Base-by-base conservation (phyloP, 176 grass and related monocot species). In the Hsuehochloa calcarea region DNA sequence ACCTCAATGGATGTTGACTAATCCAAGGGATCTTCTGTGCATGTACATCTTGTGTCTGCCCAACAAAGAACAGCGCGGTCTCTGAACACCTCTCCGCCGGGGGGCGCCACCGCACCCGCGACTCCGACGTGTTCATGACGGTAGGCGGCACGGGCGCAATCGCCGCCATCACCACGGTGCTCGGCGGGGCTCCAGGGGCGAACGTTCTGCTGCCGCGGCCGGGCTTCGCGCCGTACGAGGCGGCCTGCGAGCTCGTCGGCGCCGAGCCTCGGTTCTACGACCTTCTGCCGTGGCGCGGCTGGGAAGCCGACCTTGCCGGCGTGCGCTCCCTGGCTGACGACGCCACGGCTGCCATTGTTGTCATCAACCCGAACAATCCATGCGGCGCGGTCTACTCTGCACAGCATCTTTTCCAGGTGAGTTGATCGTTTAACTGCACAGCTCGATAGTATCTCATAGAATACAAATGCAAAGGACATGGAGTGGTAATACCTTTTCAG, bases 311-410 rank as follows among this genome's bases (percentile, higher is more conserved):
- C 70, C 88, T 96, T 16, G 63, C 86, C 41, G 59, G 82, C 10
- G 31, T 99, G 16, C 74, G 81, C 17, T 10, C 83, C 4, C 23
- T 92, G 62, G 84, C 84, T 4, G 88, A 94, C 2, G 5, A 65
- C 12, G 67, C 84, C 54, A 99, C 96, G 0, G 84, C 86, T 1
- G 96, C 89, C 10, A 51, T 99, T 47, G 96, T 99, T 1, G 64
- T 99, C 90, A 99, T 99, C 81, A 99, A 90, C 68, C 96, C 93
- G 4, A 99, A 99, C 78, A 99, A 99, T 23, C 96, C 93, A 0
- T 99, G 96, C 0, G 96, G 93, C 3, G 84, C 79, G 0, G 88
- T 91, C 60, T 94, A 92, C 74, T 94, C 93, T 12, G 11, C 63
- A 10, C 62, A 89, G 0, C 93, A 99, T 73, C 96, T 95, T 63